Evolutionary conservation across 1,139 yeast genomes (phyloP).

Genomic region (Taphrina pruni): DNA sequence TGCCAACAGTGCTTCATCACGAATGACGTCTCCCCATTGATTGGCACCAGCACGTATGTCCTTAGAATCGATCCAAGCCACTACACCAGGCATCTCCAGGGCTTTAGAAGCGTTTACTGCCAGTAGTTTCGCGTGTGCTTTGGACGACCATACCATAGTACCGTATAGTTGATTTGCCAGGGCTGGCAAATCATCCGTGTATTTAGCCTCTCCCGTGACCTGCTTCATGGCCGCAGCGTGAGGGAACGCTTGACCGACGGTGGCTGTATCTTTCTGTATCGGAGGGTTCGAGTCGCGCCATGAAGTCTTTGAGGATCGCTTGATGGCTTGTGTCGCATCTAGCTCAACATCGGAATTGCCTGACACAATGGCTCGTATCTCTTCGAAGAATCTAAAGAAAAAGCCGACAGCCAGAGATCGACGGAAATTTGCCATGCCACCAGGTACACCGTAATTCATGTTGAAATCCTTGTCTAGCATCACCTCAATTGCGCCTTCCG

Average conservation of each 20-base stretch:
- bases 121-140: constrained; percentile 55
- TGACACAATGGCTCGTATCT: constrained; percentile 46
- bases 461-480: constrained; percentile 52
- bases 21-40: constrained; percentile 55
- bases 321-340: constrained; percentile 53
- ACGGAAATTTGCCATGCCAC: constrained; percentile 58
- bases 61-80: constrained; percentile 54
- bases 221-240: constrained; percentile 57
- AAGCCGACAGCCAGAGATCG: constrained; percentile 56
- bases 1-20: constrained; percentile 56
- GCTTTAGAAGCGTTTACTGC: constrained; percentile 54
- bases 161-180: constrained; percentile 55
- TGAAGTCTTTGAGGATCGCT: constrained; percentile 54
- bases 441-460: constrained; percentile 56
- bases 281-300: constrained; percentile 54
- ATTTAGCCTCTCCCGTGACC: constrained; percentile 57
- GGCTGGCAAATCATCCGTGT: constrained; percentile 57
- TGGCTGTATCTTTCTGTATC: constrained; percentile 25
- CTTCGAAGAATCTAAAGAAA: constrained; percentile 56
- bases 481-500: constrained; percentile 50
- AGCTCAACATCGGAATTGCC: constrained; percentile 42
- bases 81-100: constrained; percentile 54
- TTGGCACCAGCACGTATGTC: constrained; percentile 55
- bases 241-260: constrained; percentile 55
- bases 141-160: constrained; percentile 56